These are phyloP conservation scores for Globisporangium yorkense DNA, from an alignment of 352 stramenopile genomes.

Conservation along the genomic window DNA sequence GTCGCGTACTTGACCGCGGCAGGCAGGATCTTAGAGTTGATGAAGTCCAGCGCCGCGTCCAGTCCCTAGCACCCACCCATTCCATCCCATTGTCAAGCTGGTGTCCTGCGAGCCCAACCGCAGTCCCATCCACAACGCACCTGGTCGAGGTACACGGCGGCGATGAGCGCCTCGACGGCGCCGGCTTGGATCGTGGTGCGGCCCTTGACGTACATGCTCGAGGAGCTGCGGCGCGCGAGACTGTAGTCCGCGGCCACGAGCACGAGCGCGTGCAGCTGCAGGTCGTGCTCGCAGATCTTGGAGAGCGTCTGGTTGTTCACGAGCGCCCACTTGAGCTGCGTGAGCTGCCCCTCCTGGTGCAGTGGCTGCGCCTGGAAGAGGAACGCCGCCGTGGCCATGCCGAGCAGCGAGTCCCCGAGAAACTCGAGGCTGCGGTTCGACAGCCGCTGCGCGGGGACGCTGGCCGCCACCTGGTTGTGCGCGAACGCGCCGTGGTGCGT, in stretches of 20 bases:
- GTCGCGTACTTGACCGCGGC: constrained; percentile 48
- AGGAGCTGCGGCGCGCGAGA: constrained; percentile 17
- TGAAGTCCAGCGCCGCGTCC: constrained; percentile 53
- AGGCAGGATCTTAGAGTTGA: constrained; percentile 57
- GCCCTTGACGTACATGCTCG: constrained; percentile 36
- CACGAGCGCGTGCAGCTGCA: constrained; percentile 55
- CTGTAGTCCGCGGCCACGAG: constrained; percentile 48
- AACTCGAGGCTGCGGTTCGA: constrained; percentile 84
- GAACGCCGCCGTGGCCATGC: constrained; percentile 49
- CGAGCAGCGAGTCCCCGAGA: constrained; percentile 71
- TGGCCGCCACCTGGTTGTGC: constrained; percentile 25
- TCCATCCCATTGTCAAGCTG: constrained; percentile 1
- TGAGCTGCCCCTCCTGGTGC: constrained; percentile 75
- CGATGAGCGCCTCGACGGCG: constrained; percentile 73
- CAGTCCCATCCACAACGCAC: constrained; percentile 10
- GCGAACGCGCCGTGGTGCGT: constrained; percentile 71
- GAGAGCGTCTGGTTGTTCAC: constrained; percentile 77
- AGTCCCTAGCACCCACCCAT: constrained; percentile 26
- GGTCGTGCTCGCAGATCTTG: constrained; percentile 50
- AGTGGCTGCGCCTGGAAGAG: constrained; percentile 69
- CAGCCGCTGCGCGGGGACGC: constrained; percentile 47
- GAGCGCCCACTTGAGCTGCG: constrained; percentile 52
- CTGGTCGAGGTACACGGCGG: constrained; percentile 72
- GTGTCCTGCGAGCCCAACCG: background rate
- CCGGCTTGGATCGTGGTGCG: constrained; percentile 67